Conservation (phyloP, 1,139 yeast genomes). For the Hyphopichia fennica region DNA sequence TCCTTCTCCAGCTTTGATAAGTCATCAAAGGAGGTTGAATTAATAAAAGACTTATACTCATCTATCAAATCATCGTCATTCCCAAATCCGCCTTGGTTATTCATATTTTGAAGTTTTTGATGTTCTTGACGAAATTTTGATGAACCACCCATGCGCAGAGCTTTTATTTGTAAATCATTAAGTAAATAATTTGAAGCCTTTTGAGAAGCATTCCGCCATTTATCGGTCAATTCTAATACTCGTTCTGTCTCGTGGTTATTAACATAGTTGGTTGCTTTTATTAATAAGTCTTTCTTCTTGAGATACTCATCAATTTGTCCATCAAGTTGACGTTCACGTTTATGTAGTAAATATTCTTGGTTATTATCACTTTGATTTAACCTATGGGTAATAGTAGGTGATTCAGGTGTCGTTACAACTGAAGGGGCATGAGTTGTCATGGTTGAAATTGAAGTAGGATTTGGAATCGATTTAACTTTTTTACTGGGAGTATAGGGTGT, state of each 20-base stretch:
- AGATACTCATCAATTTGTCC: neutral
- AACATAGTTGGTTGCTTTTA: neutral
- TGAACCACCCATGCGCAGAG: neutral
- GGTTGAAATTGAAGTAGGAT: neutral
- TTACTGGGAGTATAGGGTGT: neutral
- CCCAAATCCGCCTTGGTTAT: neutral
- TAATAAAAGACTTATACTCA: constrained; percentile 7
- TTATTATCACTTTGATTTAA: too few relatives aligned
- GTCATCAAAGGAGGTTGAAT: constrained; percentile 11
- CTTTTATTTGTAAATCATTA: neutral
- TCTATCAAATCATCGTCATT: constrained; percentile 7
- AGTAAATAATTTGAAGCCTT: neutral
- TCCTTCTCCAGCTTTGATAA: constrained; percentile 11
- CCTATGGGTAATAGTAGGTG: neutral
- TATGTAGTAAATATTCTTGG: neutral
- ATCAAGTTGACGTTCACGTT: neutral
- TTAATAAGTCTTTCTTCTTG: neutral
- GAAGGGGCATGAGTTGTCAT: neutral
- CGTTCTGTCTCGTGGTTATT: neutral
- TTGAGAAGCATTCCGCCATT: constrained; percentile 2
- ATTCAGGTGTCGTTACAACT: neutral
- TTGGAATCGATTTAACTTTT: neutral
- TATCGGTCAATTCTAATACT: neutral
- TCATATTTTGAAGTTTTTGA: neutral
- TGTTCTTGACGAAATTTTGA: neutral